A percentile compares a stretch with the other conserved stretches of the same genome.
These are phyloP conservation scores for Entomophthora muscae DNA, from an alignment of 371 early-diverging fungal species.

Conservation along the genomic window DNA sequence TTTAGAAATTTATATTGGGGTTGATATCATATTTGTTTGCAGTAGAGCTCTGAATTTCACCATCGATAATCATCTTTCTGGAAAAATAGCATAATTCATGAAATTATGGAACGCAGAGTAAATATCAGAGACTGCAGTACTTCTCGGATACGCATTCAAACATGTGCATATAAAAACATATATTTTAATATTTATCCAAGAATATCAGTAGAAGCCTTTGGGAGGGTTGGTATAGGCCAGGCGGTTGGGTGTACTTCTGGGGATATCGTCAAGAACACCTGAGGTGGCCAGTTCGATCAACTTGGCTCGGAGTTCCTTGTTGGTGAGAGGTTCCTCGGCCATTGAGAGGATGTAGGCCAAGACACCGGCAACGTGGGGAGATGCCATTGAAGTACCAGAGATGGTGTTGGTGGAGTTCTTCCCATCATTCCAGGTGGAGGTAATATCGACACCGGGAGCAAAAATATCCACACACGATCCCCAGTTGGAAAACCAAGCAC, in stretches of 20 bases:
- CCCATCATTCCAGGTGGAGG: constrained; percentile 76
- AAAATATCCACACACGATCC: constrained; percentile 91
- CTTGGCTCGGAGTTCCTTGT: constrained; percentile 59
- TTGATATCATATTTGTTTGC: too few species aligned
- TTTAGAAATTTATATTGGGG: too few species aligned
- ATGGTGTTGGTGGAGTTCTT: constrained; percentile 61
- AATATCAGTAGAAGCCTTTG: too few species aligned
- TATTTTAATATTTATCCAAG: too few species aligned
- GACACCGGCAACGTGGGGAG: constrained; percentile 95
- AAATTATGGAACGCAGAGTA: too few species aligned
- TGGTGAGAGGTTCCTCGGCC: constrained; percentile 24
- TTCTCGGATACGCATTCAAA: too few species aligned
- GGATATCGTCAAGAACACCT: constrained; percentile 37
- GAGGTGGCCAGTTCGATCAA: constrained; percentile 45
- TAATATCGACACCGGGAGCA: constrained; percentile 86
- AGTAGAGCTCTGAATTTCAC: too few species aligned
- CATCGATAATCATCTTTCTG: too few species aligned
- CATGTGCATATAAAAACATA: too few species aligned
- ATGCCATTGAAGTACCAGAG: constrained; percentile 98
- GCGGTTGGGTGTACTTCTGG: constrained; percentile 53
- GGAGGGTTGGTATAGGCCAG: constrained; percentile 55
- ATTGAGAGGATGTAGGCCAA: constrained; percentile 71
- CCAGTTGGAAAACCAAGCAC: constrained; percentile 83
- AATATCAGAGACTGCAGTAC: too few species aligned
- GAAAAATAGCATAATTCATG: too few species aligned